Evolutionary conservation across 2,329 filamentous ascomycete genomes (phyloP), one percentile per base, ranked within the genome.

Genomic region (Aureobasidium vineae): DNA sequence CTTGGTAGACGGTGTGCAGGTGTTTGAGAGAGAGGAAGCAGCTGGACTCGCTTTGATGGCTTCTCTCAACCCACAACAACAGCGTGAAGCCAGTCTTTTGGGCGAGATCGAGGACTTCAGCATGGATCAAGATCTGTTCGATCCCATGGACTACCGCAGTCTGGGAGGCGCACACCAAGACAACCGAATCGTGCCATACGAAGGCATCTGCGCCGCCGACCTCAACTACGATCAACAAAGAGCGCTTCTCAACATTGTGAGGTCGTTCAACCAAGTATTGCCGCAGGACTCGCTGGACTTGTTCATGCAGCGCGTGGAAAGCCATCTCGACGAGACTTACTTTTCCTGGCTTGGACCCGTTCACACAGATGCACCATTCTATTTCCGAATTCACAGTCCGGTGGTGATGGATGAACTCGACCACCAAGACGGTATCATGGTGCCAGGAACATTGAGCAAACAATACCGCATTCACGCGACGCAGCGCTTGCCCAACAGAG

Each of bases 401-500:
- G 88, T 92, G 0, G 79, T 91, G 0, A 79, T 92, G 6, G 79
- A 88, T 61, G 90, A 93, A 79, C 90, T 93, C 72, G 90, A 93
- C 71, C 89, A 92, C 72, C 90, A 93, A 75, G 90, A 87, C 0
- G 90, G 90, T 0, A 90, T 92, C 0, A 64, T 36, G 47, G 33
- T 92, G 92, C 71, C 75, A 92, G 72, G 86, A 83, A 0, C 93
- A 92, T 73, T 80, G 80, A 57, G 83, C 89, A 75, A 90, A 90
- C 0, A 87, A 86, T 93, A 90, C 71, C 90, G 92, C 71, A 89
- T 91, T 40, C 90, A 93, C 73, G 92, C 90, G 0, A 78, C 91
- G 61, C 77, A 90, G 69, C 78, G 90, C 38, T 87, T 85, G 40
- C 90, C 90, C 1, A 92, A 93, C 74, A 85, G 79, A 0, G 90